Evolutionary conservation across 139 green algal species (phyloP).

Genomic region (Chlamydomonas asymmetrica): DNA sequence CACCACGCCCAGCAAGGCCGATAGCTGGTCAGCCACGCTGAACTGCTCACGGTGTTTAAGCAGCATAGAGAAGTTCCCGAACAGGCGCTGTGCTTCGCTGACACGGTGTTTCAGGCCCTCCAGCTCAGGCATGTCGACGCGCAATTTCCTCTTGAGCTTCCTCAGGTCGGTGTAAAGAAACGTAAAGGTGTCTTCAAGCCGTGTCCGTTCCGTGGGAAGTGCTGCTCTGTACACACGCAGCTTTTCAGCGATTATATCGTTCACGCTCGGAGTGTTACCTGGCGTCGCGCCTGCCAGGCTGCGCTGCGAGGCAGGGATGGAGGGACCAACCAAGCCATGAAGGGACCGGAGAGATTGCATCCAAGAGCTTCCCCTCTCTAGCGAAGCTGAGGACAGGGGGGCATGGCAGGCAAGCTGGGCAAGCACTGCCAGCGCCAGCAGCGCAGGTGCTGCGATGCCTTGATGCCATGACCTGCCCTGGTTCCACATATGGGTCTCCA

Average conservation of each 20-base stretch:
- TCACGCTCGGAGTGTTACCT: conserved; percentile 13
- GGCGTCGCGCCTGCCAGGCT: conserved; percentile 6
- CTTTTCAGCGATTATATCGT: conserved; percentile 5
- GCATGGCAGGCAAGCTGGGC: too few species aligned
- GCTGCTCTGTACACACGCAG: conserved; percentile 1
- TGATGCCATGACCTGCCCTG: too few species aligned
- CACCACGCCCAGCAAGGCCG: not conserved
- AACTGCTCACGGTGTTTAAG: not conserved
- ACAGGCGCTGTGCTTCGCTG: not conserved
- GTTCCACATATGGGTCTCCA: too few species aligned
- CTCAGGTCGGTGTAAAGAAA: conserved; percentile 1
- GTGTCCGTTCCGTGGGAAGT: not conserved
- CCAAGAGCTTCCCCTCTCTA: too few species aligned
- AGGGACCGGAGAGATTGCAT: too few species aligned
- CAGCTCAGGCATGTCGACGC: conserved; percentile 7
- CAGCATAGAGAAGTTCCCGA: conserved; percentile 19
- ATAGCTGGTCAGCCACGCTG: not conserved
- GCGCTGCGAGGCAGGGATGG: conserved; percentile 61
- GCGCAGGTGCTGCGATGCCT: too few species aligned
- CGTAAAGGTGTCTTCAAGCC: not conserved
- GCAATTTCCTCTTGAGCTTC: not conserved
- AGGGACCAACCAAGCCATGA: conserved; percentile 82
- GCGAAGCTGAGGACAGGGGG: too few species aligned
- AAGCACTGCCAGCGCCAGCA: too few species aligned
- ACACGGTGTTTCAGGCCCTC: not conserved